These are phyloP conservation scores for Mallotus japonicus DNA, from an alignment of 441 rosid species.

Conservation along the genomic window DNA sequence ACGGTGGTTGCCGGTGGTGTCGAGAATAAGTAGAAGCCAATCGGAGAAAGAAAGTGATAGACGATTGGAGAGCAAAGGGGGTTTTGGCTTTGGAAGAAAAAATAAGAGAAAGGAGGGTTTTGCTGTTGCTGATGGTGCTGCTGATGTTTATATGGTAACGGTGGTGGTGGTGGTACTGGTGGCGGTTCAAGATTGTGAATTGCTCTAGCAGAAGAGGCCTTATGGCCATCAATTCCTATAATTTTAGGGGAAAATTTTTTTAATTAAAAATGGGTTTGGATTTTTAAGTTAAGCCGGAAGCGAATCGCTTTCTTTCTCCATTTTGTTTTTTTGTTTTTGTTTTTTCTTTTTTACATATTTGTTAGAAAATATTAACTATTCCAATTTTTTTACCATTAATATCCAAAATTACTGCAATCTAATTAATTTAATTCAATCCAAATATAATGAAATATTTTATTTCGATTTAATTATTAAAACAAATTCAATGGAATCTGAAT, in stretches of 20 bases:
- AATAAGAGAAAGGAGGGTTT: constrained; percentile 27
- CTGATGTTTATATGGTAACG: neutral
- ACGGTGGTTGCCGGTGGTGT: constrained; percentile 18
- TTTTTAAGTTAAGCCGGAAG: neutral
- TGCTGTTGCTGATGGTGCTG: neutral
- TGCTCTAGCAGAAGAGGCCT: constrained; percentile 41
- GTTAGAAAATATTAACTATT: too few relatives aligned
- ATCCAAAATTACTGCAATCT: too few relatives aligned
- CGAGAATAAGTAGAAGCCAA: constrained; percentile 37
- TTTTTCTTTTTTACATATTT: too few relatives aligned
- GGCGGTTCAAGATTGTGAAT: constrained; percentile 38
- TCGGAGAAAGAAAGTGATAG: constrained; percentile 28
- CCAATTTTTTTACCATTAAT: too few relatives aligned
- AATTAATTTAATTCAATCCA: too few relatives aligned
- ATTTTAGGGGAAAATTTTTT: neutral
- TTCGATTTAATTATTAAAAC: too few relatives aligned
- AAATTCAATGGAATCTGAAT: too few relatives aligned
- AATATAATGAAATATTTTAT: too few relatives aligned
- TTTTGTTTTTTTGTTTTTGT: neutral
- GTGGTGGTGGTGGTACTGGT: constrained; percentile 26
- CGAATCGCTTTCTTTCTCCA: constrained; percentile 8
- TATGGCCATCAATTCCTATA: constrained; percentile 56
- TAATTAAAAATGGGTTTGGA: neutral
- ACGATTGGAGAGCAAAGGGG: constrained; percentile 15
- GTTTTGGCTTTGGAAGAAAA: constrained; percentile 16